These are phyloP conservation scores for Teratosphaeria nubilosa DNA, from an alignment of 2,329 filamentous ascomycete genomes.

Conservation along the genomic window DNA sequence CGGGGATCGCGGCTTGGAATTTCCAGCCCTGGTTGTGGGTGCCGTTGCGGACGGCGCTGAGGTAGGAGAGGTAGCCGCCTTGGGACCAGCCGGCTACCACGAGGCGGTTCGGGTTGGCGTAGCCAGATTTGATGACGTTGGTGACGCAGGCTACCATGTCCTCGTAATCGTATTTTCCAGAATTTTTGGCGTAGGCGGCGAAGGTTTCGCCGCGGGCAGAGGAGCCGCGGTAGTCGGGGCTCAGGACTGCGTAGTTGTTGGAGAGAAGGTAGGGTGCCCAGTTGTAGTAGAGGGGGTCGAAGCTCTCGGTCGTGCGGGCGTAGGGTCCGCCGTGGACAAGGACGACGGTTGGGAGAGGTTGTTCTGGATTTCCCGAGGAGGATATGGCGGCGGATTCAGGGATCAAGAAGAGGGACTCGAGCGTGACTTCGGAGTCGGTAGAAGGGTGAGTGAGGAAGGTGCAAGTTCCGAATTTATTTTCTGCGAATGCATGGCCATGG, in stretches of 20 bases:
- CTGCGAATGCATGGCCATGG: constrained; percentile 14
- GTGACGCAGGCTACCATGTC: constrained; percentile 29
- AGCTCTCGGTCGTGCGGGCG: constrained; percentile 18
- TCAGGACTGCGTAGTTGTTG: constrained; percentile 30
- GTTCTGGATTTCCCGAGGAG: constrained; percentile 2
- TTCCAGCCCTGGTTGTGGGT: constrained; percentile 25
- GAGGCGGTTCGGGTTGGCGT: constrained; percentile 23
- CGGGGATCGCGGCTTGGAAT: constrained; percentile 28
- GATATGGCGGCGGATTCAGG: constrained; percentile 6
- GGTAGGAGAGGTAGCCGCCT: constrained; percentile 31
- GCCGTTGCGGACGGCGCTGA: constrained; percentile 28
- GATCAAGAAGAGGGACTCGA: constrained; percentile 22
- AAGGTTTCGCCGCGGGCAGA: constrained; percentile 25
- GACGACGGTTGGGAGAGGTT: constrained; percentile 26
- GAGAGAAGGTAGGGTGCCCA: constrained; percentile 26
- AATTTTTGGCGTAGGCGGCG: constrained; percentile 20
- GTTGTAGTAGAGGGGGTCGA: constrained; percentile 20
- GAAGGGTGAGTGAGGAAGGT: constrained; percentile 19
- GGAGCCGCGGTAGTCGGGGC: constrained; percentile 31
- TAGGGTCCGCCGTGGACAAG: constrained; percentile 30
- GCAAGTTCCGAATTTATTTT: constrained; percentile 12
- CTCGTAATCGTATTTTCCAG: constrained; percentile 28
- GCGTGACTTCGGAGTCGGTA: constrained; percentile 19
- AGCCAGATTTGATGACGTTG: constrained; percentile 24
- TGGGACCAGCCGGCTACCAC: constrained; percentile 31